Conservation (phyloP, 345 rosid species). For the Carallia pectinifolia region DNA sequence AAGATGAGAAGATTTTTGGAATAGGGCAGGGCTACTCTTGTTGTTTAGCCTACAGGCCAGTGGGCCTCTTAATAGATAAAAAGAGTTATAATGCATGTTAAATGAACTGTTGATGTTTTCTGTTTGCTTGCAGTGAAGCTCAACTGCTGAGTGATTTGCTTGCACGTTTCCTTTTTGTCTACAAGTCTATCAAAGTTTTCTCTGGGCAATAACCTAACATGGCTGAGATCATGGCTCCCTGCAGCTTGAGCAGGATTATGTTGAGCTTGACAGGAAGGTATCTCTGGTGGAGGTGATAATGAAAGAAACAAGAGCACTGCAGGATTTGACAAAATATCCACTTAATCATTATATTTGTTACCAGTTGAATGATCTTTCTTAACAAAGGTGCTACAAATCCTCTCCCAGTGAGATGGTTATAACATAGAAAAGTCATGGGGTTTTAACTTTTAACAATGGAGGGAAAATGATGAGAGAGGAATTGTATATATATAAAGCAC, state of each 20-base stretch:
- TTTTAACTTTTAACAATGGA: not conserved
- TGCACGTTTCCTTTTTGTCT: not conserved
- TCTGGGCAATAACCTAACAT: slow-evolving; percentile 2
- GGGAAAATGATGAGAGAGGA: not conserved
- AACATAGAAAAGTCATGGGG: not conserved
- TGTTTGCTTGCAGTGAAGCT: not conserved
- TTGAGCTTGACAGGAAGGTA: slow-evolving; percentile 60
- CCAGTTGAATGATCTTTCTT: slow-evolving; percentile 14
- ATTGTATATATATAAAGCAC: not conserved
- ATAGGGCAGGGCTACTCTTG: too few species aligned
- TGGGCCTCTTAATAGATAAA: too few species aligned
- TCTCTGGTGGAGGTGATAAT: slow-evolving; percentile 50
- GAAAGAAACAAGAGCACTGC: slow-evolving; percentile 50
- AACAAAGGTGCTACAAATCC: not conserved
- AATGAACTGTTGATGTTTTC: not conserved
- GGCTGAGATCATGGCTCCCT: slow-evolving; percentile 2
- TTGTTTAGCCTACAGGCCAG: too few species aligned
- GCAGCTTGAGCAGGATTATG: slow-evolving; percentile 60
- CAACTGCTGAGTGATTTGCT: not conserved
- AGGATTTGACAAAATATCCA: slow-evolving; percentile 70
- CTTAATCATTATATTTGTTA: slow-evolving; percentile 3
- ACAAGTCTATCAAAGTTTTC: not conserved
- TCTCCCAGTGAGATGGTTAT: not conserved
- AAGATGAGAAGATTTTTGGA: too few species aligned
- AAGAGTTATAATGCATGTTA: not conserved